Evolutionary conservation across 2,329 filamentous ascomycete genomes (phyloP), one percentile per base, ranked within the genome.

Genomic region (Hypoxylon sp.): DNA sequence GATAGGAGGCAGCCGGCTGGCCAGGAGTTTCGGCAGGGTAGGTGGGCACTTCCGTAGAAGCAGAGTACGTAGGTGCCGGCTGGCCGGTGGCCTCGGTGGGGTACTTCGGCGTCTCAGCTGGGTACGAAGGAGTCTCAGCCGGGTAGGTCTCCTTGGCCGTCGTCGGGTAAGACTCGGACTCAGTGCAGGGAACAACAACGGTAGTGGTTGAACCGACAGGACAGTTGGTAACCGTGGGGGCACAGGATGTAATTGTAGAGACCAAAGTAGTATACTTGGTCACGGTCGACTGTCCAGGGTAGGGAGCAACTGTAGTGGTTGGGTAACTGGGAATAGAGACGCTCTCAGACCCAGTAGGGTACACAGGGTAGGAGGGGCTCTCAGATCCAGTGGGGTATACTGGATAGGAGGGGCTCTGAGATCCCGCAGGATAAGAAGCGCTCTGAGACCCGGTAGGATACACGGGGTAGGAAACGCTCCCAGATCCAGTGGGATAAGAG

Each of bases 231-330:
- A 72, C 61, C 57, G 20, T 50, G 25, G 66, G 49, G 13, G 66
- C 50, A 42, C 66, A 72, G 44, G 68, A 69, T 6, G 71, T 72
- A 61, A 71, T 67, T 7, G 71, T 72, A n/a, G 64, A 71, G 60
- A 71, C 37, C 6, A 66, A 3, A 64, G 70, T 76, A 55, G 70
- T 76, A 74, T 68, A 74, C 63, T n/a, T 71, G 67, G 46, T 72
- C 31, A 55, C 35, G 35, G 67, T 69, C 14, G 56, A 46, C 40
- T 51, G 33, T 22, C 54, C 61, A 17, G 69, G 56, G 48, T 63
- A 63, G n/a, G 63, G 59, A n/a, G 48, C 30, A 30, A 48, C 35
- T 2, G 50, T 57, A 33, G 50, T 56, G 63, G 61, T 66, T 20
- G 68, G 59, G 60, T 68, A 69, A 20, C 8, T 55, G 33, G 46